Percentiles rank a stretch among this genome's conserved stretches.
These are phyloP conservation scores for Voacanga thouarsii DNA, from an alignment of 257 asterid genomes.

Conservation along the genomic window DNA sequence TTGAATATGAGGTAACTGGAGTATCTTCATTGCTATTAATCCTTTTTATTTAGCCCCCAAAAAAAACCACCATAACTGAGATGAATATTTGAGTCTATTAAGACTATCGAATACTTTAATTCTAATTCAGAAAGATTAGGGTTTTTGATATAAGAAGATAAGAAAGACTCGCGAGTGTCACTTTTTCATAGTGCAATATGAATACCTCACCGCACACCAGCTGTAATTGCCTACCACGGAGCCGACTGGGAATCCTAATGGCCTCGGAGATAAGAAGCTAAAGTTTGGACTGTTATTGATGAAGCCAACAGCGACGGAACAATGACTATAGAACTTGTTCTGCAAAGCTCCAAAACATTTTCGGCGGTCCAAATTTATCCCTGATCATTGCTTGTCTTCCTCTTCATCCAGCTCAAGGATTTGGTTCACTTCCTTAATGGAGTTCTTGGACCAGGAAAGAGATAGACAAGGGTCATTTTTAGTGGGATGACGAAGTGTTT, in stretches of 20 bases:
- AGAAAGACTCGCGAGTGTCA: too few species aligned
- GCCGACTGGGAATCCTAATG: too few species aligned
- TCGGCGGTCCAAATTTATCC: conserved; percentile 34
- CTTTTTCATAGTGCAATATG: neutral
- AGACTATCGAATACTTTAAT: neutral
- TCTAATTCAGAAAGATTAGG: too few species aligned
- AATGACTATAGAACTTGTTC: conserved; percentile 13
- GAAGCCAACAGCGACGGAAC: conserved; percentile 32
- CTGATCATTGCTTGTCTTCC: conserved; percentile 10
- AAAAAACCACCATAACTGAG: conserved; percentile 17
- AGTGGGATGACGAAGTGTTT: neutral
- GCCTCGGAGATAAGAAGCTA: conserved; percentile 19
- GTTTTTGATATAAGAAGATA: too few species aligned
- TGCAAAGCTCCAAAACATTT: conserved; percentile 29
- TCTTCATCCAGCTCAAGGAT: neutral
- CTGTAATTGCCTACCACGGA: too few species aligned
- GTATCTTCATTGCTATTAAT: too few species aligned
- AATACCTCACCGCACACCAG: neutral
- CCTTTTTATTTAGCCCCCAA: too few species aligned
- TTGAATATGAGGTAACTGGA: too few species aligned
- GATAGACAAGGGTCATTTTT: neutral
- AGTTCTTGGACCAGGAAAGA: conserved; percentile 8
- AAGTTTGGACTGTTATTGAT: conserved; percentile 16
- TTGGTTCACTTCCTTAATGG: conserved; percentile 14
- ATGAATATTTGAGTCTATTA: neutral